Evolutionary conservation across 2,329 filamentous ascomycete genomes (phyloP).

Genomic region (Colletotrichum neosansevieriae): DNA sequence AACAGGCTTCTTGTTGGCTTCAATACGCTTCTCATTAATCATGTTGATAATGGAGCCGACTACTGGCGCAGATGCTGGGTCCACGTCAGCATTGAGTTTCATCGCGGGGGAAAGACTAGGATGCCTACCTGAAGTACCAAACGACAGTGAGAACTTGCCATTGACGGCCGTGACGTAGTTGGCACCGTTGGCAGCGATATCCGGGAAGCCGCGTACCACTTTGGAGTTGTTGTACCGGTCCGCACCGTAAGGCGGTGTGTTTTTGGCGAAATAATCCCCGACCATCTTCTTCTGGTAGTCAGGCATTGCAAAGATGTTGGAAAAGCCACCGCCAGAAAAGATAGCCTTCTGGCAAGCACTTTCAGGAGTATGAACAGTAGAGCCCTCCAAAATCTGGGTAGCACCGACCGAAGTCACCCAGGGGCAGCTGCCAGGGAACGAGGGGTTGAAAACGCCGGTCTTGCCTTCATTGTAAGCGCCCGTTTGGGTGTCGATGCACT

Average conservation of each 20-base stretch:
- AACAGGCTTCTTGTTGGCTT: conserved; percentile 46
- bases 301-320: conserved; percentile 60
- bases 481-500: conserved; percentile 50
- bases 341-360: conserved; percentile 60
- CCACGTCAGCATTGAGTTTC: neutral
- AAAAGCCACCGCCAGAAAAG: conserved; percentile 62
- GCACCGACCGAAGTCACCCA: conserved; percentile 66
- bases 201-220: conserved; percentile 61
- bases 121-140: conserved; percentile 58
- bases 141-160: conserved; percentile 56
- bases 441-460: conserved; percentile 57
- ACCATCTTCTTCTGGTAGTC: conserved; percentile 59
- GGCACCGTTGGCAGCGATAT: conserved; percentile 59
- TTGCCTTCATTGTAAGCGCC: conserved; percentile 48
- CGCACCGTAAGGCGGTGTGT: conserved; percentile 55
- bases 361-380: conserved; percentile 54
- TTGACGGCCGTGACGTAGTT: conserved; percentile 58
- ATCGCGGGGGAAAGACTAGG: rapidly evolving
- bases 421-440: conserved; percentile 60
- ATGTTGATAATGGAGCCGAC: conserved; percentile 51
- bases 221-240: conserved; percentile 58
- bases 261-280: conserved; percentile 53
- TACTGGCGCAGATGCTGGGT: conserved; percentile 48
- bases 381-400: conserved; percentile 57
- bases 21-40: conserved; percentile 48